These are phyloP conservation scores for Pseudocercospora crystallina DNA, from an alignment of 2,329 filamentous ascomycete species.

Conservation along the genomic window DNA sequence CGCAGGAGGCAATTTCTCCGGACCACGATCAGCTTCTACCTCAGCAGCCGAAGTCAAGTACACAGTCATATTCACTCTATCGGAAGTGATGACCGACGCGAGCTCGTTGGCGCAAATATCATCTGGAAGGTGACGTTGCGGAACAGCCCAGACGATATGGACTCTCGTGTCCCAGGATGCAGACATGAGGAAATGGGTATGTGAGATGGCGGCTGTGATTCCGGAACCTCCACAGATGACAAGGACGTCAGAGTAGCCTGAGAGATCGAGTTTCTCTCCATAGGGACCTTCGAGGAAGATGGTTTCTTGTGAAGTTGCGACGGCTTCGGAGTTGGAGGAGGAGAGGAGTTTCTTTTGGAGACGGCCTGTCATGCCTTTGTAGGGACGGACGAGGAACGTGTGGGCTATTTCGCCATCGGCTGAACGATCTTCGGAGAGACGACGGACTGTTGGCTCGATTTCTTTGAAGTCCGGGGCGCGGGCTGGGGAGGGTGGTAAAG, in stretches of 20 bases:
- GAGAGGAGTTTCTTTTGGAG: conserved; percentile 40
- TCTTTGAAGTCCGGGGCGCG: conserved; percentile 4
- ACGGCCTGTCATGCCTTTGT: conserved; percentile 52
- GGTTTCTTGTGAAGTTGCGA: conserved; percentile 31
- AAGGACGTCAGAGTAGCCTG: conserved; percentile 41
- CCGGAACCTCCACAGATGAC: conserved; percentile 52
- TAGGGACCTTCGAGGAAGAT: conserved; percentile 55
- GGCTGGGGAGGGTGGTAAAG: conserved; percentile 4
- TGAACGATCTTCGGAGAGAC: conserved; percentile 9
- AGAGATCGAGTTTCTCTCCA: conserved; percentile 44
- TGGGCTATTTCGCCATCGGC: conserved; percentile 26
- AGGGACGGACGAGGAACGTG: conserved; percentile 52
- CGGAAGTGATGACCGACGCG: conserved; percentile 9
- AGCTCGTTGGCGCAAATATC: conserved; percentile 22
- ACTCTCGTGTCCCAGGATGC: conserved; percentile 7
- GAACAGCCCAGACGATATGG: conserved; percentile 23
- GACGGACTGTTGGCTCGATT: background rate
- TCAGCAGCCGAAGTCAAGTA: conserved; percentile 20
- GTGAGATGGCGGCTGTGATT: conserved; percentile 44
- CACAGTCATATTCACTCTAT: conserved; percentile 21
- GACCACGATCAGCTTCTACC: conserved; percentile 6
- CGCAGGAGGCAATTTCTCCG: conserved; percentile 3
- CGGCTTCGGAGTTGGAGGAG: conserved; percentile 21
- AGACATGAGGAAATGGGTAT: conserved; percentile 19
- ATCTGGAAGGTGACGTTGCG: conserved; percentile 15